Percentiles rank a stretch among this genome's conserved stretches.
Evolutionary conservation across 2,329 filamentous ascomycete species (phyloP).

Genomic region (Penicillium sp.): DNA sequence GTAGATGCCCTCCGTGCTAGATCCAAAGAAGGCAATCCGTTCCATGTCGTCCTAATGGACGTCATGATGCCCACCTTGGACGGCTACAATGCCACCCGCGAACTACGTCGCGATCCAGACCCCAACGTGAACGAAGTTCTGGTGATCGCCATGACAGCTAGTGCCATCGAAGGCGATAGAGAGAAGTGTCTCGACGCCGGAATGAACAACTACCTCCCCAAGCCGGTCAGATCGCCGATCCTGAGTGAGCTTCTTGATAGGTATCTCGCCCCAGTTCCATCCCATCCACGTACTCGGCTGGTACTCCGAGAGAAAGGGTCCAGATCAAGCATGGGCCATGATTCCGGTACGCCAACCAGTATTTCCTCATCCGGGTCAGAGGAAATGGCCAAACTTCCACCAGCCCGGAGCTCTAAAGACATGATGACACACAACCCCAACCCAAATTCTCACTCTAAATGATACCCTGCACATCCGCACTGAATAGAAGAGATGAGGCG

Average conservation of each 20-base stretch:
- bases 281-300: conserved; percentile 33
- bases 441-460: neutral
- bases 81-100: conserved; percentile 85
- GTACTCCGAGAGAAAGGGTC: conserved; percentile 30
- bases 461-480: conserved; percentile 22
- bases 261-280: conserved; percentile 58
- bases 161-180: conserved; percentile 87
- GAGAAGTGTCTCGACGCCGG: conserved; percentile 94
- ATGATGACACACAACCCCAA: conserved; percentile 17
- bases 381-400: conserved; percentile 21
- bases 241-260: conserved; percentile 79
- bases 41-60: conserved; percentile 92
- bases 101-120: conserved; percentile 74
- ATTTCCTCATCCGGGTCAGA: conserved; percentile 28
- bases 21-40: conserved; percentile 70
- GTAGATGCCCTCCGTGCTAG: conserved; percentile 79
- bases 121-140: conserved; percentile 77
- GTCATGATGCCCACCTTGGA: conserved; percentile 95
- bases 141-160: conserved; percentile 98
- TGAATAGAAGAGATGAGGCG: neutral
- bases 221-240: conserved; percentile 86
- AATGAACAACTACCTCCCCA: conserved; percentile 97
- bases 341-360: conserved; percentile 26
- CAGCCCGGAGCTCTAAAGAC: conserved; percentile 19
- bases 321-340: conserved; percentile 29